Base-by-base conservation (phyloP, 2,329 filamentous ascomycete genomes). In the Cytospora piceicola region DNA sequence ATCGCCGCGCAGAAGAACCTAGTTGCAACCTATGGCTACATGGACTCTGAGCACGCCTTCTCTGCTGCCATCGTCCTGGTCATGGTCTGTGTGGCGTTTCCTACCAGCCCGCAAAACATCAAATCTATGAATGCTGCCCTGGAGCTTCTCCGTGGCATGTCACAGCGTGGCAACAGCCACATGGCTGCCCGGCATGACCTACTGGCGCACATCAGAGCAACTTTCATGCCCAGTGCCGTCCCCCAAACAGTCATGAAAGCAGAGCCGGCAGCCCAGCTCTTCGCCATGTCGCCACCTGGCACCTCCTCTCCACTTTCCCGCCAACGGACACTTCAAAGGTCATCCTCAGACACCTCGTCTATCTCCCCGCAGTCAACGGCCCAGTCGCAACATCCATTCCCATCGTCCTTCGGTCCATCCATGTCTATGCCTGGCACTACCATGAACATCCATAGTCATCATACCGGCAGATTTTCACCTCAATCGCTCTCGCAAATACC, bases 31-130 rank as follows among this genome's bases (percentile, higher is more conserved):
- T 86, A 84, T 69, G 84, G 84, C 29, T 86, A 84, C 71, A 83
- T 86, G 76, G 84, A 86, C 65, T 80, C 82, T 20, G 84, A 86
- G 67, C 83, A 86, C 69, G 78, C 81, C 29, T 85, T 86, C 69
- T 84, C 81, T 0, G 82, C 83, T 1, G 79, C 82, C 14, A 78
- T 86, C 14, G 77, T 85, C 2, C 77, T 86, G 6, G 80, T 85
- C 29, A 83, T 86, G 80, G 80, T 83, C 24, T 83, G 83, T 71
- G 79, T 81, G 12, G 80, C 83, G 1, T 85, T 86, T 64, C 83
- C 83, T 0, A 71, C 75, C 32, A 78, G 80, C 59, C 70, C 77
- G 8, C 71, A 74, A 27, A 82, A 81, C 69, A 75, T 73, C 2
- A 69, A 73, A 9, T 77, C 81, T 7, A 83, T 83, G 81, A 78